Base-by-base conservation (phyloP, 1,284 basidiomycete species). In the Cryptococcus floricola region DNA sequence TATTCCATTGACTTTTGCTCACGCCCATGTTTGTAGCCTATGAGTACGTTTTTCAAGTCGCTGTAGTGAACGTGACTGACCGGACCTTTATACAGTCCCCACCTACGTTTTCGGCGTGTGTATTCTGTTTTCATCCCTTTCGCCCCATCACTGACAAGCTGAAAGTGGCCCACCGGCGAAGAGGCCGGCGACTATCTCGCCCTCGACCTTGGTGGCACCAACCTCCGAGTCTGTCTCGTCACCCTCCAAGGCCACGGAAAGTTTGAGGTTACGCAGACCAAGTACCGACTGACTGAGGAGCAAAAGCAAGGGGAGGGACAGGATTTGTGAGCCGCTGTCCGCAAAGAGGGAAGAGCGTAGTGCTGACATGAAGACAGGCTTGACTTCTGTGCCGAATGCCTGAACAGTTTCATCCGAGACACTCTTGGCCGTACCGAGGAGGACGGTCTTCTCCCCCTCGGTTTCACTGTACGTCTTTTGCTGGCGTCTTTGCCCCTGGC, bases 241-340 rank as follows among this genome's bases (percentile, higher is more conserved):
- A 89, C 87, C 19, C 81, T 98, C 14, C 85, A 89, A 67, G 95
- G 95, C 25, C 82, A 86, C 8, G 93, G 95, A 60, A 92, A 95
- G 80, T 98, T 98, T 76, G 93, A 98, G 78, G 89, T 98, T 69
- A 95, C 92, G 0, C 95, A 98, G 73, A 89, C 92, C 52, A 98
- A 98, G 79, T 98, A 98, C 78, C 88, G 93, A 56, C 83, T 98
- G 53, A 88, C 91, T 2, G 95, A 98, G 71, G 96, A 98, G 70
- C 95, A 98, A 78, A 98, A 98, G 79, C 93, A 96, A 64, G 89
- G 88, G n/a, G 93, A 98, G 39, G 95, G 94, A 6, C 87, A 91
- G 73, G 86, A 87, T 59, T 80, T 98, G 56, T 78, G 54, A 65
- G 74, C 64, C 27, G 4, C 4, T 3, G 23, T 12, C 18, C 8